phyloP scores from a whole-genome alignment of 2,329 filamentous ascomycete species.

The Colletotrichum liriopes region DNA sequence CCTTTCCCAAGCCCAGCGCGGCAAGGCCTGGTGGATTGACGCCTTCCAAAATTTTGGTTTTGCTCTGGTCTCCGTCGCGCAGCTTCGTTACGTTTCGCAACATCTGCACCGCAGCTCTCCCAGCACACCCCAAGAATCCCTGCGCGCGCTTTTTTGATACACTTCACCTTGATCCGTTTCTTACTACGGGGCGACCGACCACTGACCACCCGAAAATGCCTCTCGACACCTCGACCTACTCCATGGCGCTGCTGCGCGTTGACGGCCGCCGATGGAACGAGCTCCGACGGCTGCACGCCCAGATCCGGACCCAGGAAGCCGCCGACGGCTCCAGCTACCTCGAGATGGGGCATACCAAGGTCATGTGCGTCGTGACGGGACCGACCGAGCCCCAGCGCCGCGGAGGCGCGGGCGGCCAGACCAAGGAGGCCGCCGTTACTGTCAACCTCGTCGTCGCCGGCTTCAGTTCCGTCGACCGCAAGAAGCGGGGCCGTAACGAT shows the following conservation, averaged over 20 bases:
- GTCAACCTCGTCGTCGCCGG: conserved; percentile 90
- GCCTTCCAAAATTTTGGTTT: conserved; percentile 38
- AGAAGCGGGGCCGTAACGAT: conserved; percentile 81
- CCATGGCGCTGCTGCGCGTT: conserved; percentile 85
- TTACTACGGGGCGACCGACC: neutral
- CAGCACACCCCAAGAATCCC: neutral
- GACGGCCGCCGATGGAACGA: conserved; percentile 97
- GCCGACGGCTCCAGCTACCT: conserved; percentile 95
- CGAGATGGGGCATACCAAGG: conserved; percentile 97
- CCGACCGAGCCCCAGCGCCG: conserved; percentile 76
- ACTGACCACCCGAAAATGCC: conserved; percentile 74
- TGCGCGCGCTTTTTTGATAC: too few relatives aligned
- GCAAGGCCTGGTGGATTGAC: conserved; percentile 35
- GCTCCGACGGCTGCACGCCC: conserved; percentile 87
- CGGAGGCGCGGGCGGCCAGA: conserved; percentile 49
- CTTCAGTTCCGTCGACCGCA: conserved; percentile 90
- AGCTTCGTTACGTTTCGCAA: neutral
- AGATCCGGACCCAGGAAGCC: conserved; percentile 92
- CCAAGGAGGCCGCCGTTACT: conserved; percentile 76
- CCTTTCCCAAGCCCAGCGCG: conserved; percentile 13
- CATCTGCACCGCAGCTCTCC: neutral
- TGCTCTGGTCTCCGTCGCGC: conserved; percentile 5
- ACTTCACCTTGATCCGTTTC: neutral
- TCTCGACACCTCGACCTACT: conserved; percentile 94
- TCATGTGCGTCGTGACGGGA: conserved; percentile 92